These are phyloP conservation scores for Immersiella caudata DNA, from an alignment of 495 filamentous ascomycete species.

Conservation along the genomic window DNA sequence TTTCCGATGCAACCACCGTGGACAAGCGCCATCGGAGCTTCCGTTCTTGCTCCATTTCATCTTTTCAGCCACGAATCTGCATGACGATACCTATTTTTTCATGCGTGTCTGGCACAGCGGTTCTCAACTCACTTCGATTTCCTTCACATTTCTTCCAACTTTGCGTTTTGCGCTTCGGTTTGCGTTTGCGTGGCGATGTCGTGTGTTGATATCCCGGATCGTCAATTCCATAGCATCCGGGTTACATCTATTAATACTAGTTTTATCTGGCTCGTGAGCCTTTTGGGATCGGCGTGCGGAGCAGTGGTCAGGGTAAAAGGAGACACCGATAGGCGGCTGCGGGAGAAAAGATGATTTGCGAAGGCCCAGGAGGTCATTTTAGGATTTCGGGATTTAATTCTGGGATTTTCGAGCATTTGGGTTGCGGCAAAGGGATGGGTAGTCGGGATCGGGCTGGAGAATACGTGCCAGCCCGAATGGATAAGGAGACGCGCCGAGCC, in stretches of 20 bases:
- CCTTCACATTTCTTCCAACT: constrained; percentile 15
- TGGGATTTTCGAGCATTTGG: constrained; percentile 28
- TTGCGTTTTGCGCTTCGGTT: constrained; percentile 20
- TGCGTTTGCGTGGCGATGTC: constrained; percentile 23
- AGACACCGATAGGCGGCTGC: constrained; percentile 40
- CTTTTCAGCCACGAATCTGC: constrained; percentile 52
- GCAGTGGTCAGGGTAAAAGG: constrained; percentile 28
- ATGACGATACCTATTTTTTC: constrained; percentile 54
- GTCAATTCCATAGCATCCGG: constrained; percentile 26
- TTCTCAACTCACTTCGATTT: constrained; percentile 36
- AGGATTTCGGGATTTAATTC: constrained; percentile 49
- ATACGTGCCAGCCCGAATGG: not conserved
- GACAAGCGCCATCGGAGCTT: constrained; percentile 28
- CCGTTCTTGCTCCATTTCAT: constrained; percentile 49
- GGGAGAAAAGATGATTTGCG: constrained; percentile 46
- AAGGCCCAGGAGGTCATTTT: constrained; percentile 50
- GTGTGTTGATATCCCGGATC: constrained; percentile 26
- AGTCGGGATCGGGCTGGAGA: constrained; percentile 9
- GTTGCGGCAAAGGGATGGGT: constrained; percentile 23
- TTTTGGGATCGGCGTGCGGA: constrained; percentile 12
- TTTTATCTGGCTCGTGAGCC: constrained; percentile 30
- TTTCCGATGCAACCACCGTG: constrained; percentile 34
- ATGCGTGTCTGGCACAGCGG: constrained; percentile 58
- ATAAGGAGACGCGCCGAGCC: constrained; percentile 8
- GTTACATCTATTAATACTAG: constrained; percentile 39